Evolutionary conservation across 148 eudicot species (phyloP), one percentile per base, ranked within the genome.

Genomic region (Chenopodium quinoa): DNA sequence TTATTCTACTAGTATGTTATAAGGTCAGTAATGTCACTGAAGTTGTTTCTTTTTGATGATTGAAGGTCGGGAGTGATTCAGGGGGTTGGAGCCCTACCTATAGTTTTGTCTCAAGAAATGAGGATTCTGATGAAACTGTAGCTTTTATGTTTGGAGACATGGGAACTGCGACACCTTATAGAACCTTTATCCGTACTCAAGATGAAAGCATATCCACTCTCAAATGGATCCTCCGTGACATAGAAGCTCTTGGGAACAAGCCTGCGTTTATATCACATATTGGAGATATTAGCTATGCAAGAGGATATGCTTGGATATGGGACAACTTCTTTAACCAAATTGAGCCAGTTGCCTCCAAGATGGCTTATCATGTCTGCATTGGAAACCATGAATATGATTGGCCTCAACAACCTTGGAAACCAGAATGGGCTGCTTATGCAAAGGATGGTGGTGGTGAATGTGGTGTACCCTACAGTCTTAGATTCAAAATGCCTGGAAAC

Each of bases 391-490:
- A 97, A 83, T 97, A 97, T 63, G 92, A 97, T 81, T 97, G 98
- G 98, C 98, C 97, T 23, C 67, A 71, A 13, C 99, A 97, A 84
- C 99, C 98, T 44, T 97, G 95, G 94, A 94, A 88, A 71, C 99
- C 99, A 12, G 92, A 90, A n/a, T 97, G 99, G 99, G 86, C 97
- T 14, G 79, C 89, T 29, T 97, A 92, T 72, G 87, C 86, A 0
- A 93, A 84, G 81, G 99, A 96, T 81, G 97, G 99, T 12, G 98
- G 99, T 17, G 99, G 99, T 50, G 99, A 96, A 86, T 96, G 99
- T 79, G 98, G 99, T 73, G 94, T 96, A 54, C 99, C 99, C n/a
- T 96, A 94, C 84, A 97, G 99, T 89, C 85, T 89, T 17, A 87
- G 84, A 56, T 97, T 97, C 80, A 93, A 92, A 76, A 97, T 97